A percentile compares a stretch with the other conserved stretches of the same genome.
phyloP scores from a whole-genome alignment of 2,329 filamentous ascomycete genomes.

The Phyllosticta paracitricarpa region DNA sequence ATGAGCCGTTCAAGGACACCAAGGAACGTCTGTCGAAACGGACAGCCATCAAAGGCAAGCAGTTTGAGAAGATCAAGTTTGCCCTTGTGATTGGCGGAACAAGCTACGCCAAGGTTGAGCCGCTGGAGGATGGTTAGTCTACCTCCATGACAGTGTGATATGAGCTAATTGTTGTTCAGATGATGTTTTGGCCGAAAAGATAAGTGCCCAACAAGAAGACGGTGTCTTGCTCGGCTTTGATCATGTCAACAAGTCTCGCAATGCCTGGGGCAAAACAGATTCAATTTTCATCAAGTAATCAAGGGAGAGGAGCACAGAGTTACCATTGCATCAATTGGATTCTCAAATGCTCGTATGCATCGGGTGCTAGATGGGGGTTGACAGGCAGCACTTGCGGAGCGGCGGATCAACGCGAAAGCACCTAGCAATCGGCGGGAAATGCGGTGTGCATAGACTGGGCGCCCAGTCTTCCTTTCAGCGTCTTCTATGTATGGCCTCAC shows the following conservation, averaged over 20 bases:
- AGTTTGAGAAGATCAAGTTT: conserved; percentile 98
- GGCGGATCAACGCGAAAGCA: neutral
- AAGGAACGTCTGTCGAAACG: conserved; percentile 90
- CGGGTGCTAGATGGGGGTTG: conserved; percentile 2
- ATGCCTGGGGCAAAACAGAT: conserved; percentile 50
- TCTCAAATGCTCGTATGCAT: conserved; percentile 5
- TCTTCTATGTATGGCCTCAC: neutral
- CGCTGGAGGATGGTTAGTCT: conserved; percentile 74
- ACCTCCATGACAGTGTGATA: conserved; percentile 1
- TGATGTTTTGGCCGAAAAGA: conserved; percentile 36
- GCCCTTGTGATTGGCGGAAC: conserved; percentile 54
- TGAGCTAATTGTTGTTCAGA: conserved; percentile 23
- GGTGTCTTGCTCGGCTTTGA: conserved; percentile 45
- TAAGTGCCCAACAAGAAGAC: conserved; percentile 20
- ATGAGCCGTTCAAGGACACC: conserved; percentile 79
- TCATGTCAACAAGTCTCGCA: conserved; percentile 52
- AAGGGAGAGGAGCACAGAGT: neutral
- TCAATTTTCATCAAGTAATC: conserved; percentile 33
- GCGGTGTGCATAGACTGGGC: neutral
- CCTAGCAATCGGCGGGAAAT: neutral
- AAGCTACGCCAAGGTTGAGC: conserved; percentile 67
- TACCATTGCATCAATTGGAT: neutral
- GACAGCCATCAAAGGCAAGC: conserved; percentile 93
- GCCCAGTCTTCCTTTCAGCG: neutral
- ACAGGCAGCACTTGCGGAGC: neutral